Percentiles rank a stretch among this genome's conserved stretches.
Evolutionary conservation across 1,139 yeast species (phyloP).

Genomic region (Barnettozyma hawaiiensis): DNA sequence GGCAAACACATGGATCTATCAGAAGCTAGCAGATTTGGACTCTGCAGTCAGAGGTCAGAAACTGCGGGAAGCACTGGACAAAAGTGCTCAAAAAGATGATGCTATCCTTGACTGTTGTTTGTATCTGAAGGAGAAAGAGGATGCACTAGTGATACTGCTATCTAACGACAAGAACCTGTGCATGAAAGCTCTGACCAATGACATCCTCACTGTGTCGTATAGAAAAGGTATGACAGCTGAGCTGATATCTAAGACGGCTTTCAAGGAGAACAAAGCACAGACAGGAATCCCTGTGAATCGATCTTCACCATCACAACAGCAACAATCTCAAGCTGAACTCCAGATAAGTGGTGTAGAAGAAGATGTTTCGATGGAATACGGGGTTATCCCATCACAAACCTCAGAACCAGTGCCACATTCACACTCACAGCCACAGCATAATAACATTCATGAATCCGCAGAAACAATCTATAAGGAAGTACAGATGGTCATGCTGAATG

Average conservation of each 20-base stretch:
- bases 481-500: conserved; percentile 37
- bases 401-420: background rate
- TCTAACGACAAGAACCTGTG: conserved; percentile 85
- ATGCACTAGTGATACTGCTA: conserved; percentile 52
- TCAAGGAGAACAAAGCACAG: conserved; percentile 34
- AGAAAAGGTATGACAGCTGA: conserved; percentile 54
- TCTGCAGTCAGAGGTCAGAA: conserved; percentile 62
- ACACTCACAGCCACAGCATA: too few relatives aligned
- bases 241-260: conserved; percentile 47
- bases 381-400: background rate
- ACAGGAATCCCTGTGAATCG: background rate
- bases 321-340: background rate
- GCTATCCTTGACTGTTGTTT: conserved; percentile 82
- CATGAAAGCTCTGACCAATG: conserved; percentile 66
- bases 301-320: background rate
- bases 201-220: conserved; percentile 61
- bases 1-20: conserved; percentile 77
- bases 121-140: conserved; percentile 42
- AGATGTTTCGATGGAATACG: background rate
- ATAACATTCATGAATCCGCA: conserved; percentile 10
- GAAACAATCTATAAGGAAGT: conserved; percentile 37
- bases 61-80: conserved; percentile 44
- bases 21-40: conserved; percentile 47
- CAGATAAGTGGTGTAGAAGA: background rate
- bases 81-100: conserved; percentile 56